A percentile compares a stretch with the other conserved stretches of the same genome.
phyloP scores from a whole-genome alignment of 805 yeast genomes.

The Starmerella davenportii region DNA sequence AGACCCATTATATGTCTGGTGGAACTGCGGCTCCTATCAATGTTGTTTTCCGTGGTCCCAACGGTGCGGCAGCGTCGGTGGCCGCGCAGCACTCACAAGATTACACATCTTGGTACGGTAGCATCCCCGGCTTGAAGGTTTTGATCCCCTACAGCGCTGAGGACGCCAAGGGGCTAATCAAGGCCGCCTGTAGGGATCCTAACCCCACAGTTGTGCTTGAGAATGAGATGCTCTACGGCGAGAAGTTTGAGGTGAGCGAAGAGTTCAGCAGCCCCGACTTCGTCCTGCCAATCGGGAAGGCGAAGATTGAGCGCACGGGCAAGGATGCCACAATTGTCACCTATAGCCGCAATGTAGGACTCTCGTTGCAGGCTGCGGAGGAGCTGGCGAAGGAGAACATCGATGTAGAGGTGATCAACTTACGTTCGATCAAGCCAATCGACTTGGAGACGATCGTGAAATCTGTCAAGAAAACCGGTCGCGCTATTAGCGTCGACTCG shows the following conservation, averaged over 20 bases:
- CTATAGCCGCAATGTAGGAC: conserved; percentile 79
- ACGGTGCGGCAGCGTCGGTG: conserved; percentile 99
- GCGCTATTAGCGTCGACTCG: conserved; percentile 87
- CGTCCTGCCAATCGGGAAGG: conserved; percentile 83
- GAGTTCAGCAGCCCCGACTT: conserved; percentile 80
- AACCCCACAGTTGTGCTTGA: conserved; percentile 93
- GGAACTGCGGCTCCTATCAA: conserved; percentile 87
- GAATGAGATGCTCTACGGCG: conserved; percentile 90
- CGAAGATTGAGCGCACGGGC: conserved; percentile 90
- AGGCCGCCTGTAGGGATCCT: conserved; percentile 96
- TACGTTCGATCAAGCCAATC: conserved; percentile 92
- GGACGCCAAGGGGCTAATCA: conserved; percentile 87
- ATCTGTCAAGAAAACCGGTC: conserved; percentile 91
- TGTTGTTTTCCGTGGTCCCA: conserved; percentile 97
- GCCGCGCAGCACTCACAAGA: conserved; percentile 99
- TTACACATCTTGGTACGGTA: conserved; percentile 93
- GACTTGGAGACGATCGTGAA: conserved; percentile 72
- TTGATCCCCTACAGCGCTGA: conserved; percentile 88
- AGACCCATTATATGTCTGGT: conserved; percentile 98
- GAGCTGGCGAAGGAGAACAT: conserved; percentile 69
- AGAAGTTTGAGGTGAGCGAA: conserved; percentile 71
- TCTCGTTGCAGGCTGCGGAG: conserved; percentile 81
- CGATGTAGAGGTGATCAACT: conserved; percentile 81
- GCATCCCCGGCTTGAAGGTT: conserved; percentile 95
- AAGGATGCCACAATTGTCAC: conserved; percentile 75